Evolutionary conservation across 306 rosid species (phyloP), one percentile per base, ranked within the genome.

Genomic region (Chamaecrista fasciculata): DNA sequence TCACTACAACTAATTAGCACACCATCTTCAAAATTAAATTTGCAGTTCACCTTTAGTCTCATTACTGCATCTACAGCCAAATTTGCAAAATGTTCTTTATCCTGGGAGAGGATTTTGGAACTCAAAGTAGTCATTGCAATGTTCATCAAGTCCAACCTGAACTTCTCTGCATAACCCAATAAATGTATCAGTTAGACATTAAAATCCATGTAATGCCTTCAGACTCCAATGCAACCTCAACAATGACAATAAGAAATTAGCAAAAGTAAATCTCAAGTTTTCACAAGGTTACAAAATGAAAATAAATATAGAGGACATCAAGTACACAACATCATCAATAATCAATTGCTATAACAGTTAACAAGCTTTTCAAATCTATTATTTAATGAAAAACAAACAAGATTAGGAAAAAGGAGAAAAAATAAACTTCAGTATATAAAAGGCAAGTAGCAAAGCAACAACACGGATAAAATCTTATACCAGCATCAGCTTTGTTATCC

Each of bases 101-200:
- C 97, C 71, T 87, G 97, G 7, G 96, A 95, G 47, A 95, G 95
- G 82, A 95, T 95, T 85, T 95, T 95, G 55, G 99, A 95, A 76
- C 99, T 87, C 88, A 95, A 71, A 66, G 99, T 95, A 71, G 97
- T 95, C 97, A 66, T 95, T 24, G 97, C 99, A 69, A 95, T 91
- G 84, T 87, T 91, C 97, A 95, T 80, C 82, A 90, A 84, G 85
- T 94, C 98, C 33, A 87, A 77, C 78, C 88, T 90, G 81, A 94
- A 90, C 76, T 76, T 86, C 74, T 86, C 97, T 93, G 91, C 81
- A 79, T 8, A 80, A 46, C 20, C 34, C 66, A 81, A 50, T 6
- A 55, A 33, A 6, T 36, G 8, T 26, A 62, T 31, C 46, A 10
- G 40, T 76, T 55, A 79, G 76, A 66, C 19, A 70, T 34, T 39